Percentiles rank a stretch among this genome's conserved stretches.
These are phyloP conservation scores for Wickerhamomyces sydowiorum DNA, from an alignment of 805 yeast species.

Conservation along the genomic window DNA sequence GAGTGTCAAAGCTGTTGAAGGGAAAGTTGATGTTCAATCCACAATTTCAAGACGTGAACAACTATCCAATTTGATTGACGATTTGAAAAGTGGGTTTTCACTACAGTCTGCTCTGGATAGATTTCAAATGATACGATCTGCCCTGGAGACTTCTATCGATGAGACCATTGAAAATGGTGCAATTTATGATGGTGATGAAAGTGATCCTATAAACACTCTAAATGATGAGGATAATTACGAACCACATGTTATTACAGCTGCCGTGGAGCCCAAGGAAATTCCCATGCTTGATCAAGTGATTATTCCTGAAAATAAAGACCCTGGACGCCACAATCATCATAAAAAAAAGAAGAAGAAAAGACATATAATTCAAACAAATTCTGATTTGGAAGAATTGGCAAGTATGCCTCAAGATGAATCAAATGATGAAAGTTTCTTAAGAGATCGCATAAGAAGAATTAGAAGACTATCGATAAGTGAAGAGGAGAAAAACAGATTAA, in stretches of 20 bases:
- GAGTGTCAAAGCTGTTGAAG: neutral
- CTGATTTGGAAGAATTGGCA: slow-evolving; percentile 14
- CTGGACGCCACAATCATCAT: slow-evolving; percentile 3
- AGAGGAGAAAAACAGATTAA: slow-evolving; percentile 27
- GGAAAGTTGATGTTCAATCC: neutral
- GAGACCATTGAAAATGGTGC: slow-evolving; percentile 26
- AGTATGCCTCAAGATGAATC: slow-evolving; percentile 11
- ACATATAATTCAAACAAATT: slow-evolving; percentile 1
- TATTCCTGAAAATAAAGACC: slow-evolving; percentile 37
- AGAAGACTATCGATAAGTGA: slow-evolving; percentile 17
- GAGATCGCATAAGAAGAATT: slow-evolving; percentile 42
- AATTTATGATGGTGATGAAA: slow-evolving; percentile 35
- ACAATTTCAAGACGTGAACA: slow-evolving; percentile 23
- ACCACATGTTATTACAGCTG: slow-evolving; percentile 49
- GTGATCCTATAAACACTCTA: too few relatives aligned
- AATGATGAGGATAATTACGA: slow-evolving; percentile 31
- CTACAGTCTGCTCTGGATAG: slow-evolving; percentile 47
- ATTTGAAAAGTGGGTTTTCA: slow-evolving; percentile 39
- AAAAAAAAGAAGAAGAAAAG: slow-evolving; percentile 7
- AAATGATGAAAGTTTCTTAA: slow-evolving; percentile 27
- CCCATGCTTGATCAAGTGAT: slow-evolving; percentile 49
- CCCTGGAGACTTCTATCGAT: slow-evolving; percentile 24
- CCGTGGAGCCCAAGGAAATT: slow-evolving; percentile 39
- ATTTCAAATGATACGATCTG: slow-evolving; percentile 33
- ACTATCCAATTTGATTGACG: slow-evolving; percentile 27